Evolutionary conservation across 495 filamentous ascomycete genomes (phyloP).

Genomic region (Penicillium cataractarum): DNA sequence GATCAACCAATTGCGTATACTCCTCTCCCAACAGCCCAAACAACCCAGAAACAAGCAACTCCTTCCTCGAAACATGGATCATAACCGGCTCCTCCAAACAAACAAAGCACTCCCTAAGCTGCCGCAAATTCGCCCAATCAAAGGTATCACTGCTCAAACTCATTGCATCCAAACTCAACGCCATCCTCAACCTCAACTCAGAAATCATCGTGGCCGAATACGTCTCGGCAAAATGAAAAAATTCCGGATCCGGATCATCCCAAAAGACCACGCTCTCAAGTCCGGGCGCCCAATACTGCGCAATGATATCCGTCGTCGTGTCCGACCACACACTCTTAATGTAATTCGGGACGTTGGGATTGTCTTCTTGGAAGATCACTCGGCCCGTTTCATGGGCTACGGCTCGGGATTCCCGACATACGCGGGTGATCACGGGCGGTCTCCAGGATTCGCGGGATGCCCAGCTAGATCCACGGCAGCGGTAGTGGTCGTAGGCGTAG

Average conservation of each 20-base stretch:
- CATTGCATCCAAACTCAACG: not conserved
- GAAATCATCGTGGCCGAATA: conserved; percentile 2
- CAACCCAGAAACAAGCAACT: not conserved
- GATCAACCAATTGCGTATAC: not conserved
- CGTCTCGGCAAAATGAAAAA: not conserved
- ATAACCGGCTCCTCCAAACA: conserved; percentile 1
- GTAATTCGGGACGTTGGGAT: conserved; percentile 2
- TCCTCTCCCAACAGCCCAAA: not conserved
- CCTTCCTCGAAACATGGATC: not conserved
- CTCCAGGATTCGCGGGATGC: not conserved
- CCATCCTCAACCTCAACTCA: not conserved
- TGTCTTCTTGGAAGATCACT: not conserved
- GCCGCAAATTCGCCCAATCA: not conserved
- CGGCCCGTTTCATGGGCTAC: conserved; percentile 5
- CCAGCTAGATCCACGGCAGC: not conserved
- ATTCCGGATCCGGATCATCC: not conserved
- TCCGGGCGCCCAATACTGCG: conserved; percentile 1
- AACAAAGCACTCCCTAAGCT: not conserved
- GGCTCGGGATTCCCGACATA: conserved; percentile 2
- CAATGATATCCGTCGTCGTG: conserved; percentile 1
- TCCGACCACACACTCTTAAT: conserved; percentile 7
- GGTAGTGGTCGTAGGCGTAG: not conserved
- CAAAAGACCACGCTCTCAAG: conserved; percentile 1
- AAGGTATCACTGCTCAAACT: not conserved
- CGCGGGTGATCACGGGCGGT: not conserved